Percentiles rank a stretch among this genome's conserved stretches.
Evolutionary conservation across 2,329 filamentous ascomycete species (phyloP).

Genomic region (Tothia fuscella): DNA sequence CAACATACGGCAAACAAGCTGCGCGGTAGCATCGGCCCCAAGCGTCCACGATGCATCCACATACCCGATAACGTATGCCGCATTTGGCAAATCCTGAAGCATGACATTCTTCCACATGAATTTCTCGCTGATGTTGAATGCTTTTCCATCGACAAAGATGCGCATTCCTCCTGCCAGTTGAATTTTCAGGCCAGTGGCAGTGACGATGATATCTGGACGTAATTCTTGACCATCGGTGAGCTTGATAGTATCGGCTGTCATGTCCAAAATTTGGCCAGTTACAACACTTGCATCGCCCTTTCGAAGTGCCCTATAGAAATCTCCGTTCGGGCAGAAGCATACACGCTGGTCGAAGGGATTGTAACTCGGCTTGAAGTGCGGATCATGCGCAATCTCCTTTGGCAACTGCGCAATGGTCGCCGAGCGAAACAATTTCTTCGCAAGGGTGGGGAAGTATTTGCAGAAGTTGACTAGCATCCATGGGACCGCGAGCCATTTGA

Average conservation of each 20-base stretch:
- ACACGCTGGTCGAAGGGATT: slow-evolving; percentile 58
- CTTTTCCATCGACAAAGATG: slow-evolving; percentile 40
- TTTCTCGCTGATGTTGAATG: slow-evolving; percentile 34
- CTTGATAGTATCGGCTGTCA: slow-evolving; percentile 38
- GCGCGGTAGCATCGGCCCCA: slow-evolving; percentile 43
- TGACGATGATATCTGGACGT: slow-evolving; percentile 46
- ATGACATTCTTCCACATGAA: slow-evolving; percentile 51
- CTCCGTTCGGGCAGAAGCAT: slow-evolving; percentile 53
- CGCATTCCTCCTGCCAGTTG: slow-evolving; percentile 41
- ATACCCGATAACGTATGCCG: slow-evolving; percentile 48
- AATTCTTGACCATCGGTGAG: slow-evolving; percentile 29
- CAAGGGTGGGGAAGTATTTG: slow-evolving; percentile 38
- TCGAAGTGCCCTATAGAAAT: slow-evolving; percentile 43
- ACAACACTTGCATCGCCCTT: slow-evolving; percentile 40
- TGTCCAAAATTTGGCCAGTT: slow-evolving; percentile 41
- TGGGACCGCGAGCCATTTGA: slow-evolving; percentile 39
- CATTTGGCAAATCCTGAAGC: slow-evolving; percentile 51
- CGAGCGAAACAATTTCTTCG: slow-evolving; percentile 35
- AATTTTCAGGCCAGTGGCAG: slow-evolving; percentile 51
- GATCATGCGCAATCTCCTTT: slow-evolving; percentile 25
- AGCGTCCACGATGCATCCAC: slow-evolving; percentile 50
- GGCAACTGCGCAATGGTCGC: slow-evolving; percentile 41
- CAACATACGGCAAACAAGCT: slow-evolving; percentile 39
- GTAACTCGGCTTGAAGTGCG: slow-evolving; percentile 36
- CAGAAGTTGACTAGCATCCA: slow-evolving; percentile 39